Base-by-base conservation (phyloP, 2,329 filamentous ascomycete species). In the Raffaelea ambrosiae region DNA sequence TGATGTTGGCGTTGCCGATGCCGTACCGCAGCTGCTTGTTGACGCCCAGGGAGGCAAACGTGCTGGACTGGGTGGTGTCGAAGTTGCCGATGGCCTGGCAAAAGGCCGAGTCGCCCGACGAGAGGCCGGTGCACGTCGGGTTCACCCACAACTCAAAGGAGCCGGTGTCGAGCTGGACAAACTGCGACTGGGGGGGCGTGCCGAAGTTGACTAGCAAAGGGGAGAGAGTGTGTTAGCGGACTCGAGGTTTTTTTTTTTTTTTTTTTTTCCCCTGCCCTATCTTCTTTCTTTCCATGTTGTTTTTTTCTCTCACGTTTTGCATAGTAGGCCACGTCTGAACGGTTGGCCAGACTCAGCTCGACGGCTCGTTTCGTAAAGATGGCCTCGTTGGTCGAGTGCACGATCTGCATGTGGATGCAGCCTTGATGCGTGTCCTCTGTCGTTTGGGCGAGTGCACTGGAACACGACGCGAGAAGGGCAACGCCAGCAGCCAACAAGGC, bases 131-230 rank as follows among this genome's bases (percentile, higher is more conserved):
- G 56, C 73, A 78, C 44, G 73, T 70, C 0, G 79, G 73, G 56
- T 88, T 87, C 7, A 79, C 71, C 76, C 76, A 80, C 29, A 80
- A 66, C 63, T 80, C 76, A 54, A 77, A 79, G 10, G 75, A 79
- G 41, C 77, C 76, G 1, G 77, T 80, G 58, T 81, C 77, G 47
- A 81, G 59, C 57, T 78, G 74, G 11, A 77, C 73, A 48, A 66
- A 74, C 44, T 79, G 69, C 2, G 66, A 56, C 53, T 80, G 76
- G 1, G 69, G 62, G 14, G 77, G 77, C 3, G 69, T 77, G 42
- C 77, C 77, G 43, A 80, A 71, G 50, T 67, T 66, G 53, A 77
- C 66, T 69, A n/a, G 26, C 13, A 29, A n/a, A 31, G 31, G 14
- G 19, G 19, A 18, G 53, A 48, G 36, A 38, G n/a, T n/a, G 26